These are phyloP conservation scores for Rutstroemia sp. DNA, from an alignment of 2,329 filamentous ascomycete genomes.

Conservation along the genomic window DNA sequence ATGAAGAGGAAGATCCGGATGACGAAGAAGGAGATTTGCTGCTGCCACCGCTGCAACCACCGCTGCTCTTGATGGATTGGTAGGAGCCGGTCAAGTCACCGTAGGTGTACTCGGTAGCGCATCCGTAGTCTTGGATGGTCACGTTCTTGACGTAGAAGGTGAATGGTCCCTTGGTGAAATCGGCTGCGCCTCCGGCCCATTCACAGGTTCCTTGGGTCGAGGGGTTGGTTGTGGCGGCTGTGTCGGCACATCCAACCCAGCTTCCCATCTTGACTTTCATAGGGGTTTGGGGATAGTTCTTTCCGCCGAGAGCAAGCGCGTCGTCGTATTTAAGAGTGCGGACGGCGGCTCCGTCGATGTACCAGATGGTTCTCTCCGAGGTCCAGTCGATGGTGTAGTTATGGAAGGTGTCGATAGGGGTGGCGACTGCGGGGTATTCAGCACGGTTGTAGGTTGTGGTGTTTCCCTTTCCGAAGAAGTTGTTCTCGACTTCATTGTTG, in stretches of 20 bases:
- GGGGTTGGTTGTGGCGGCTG: constrained; percentile 35
- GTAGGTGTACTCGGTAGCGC: constrained; percentile 42
- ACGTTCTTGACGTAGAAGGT: constrained; percentile 44
- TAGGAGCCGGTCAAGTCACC: constrained; percentile 40
- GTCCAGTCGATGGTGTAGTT: constrained; percentile 66
- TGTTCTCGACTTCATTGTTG: constrained; percentile 36
- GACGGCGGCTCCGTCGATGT: constrained; percentile 43
- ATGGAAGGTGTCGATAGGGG: constrained; percentile 39
- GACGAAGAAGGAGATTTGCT: constrained; percentile 2
- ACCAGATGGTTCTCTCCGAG: constrained; percentile 48
- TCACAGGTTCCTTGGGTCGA: constrained; percentile 50
- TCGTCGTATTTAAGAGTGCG: constrained; percentile 41
- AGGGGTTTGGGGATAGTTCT: constrained; percentile 61
- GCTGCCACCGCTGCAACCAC: constrained; percentile 17
- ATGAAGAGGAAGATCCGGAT: neutral
- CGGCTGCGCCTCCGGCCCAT: constrained; percentile 57
- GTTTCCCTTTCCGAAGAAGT: constrained; percentile 49
- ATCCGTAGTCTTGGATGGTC: constrained; percentile 43
- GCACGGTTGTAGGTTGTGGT: constrained; percentile 43
- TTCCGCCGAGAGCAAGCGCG: constrained; percentile 40
- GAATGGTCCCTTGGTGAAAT: constrained; percentile 39
- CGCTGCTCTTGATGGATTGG: constrained; percentile 38
- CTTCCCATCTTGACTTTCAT: constrained; percentile 58
- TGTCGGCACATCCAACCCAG: constrained; percentile 35
- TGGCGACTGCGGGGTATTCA: constrained; percentile 30